Base-by-base conservation (phyloP, 805 yeast species). In the Kluyveromyces dobzhanskii region DNA sequence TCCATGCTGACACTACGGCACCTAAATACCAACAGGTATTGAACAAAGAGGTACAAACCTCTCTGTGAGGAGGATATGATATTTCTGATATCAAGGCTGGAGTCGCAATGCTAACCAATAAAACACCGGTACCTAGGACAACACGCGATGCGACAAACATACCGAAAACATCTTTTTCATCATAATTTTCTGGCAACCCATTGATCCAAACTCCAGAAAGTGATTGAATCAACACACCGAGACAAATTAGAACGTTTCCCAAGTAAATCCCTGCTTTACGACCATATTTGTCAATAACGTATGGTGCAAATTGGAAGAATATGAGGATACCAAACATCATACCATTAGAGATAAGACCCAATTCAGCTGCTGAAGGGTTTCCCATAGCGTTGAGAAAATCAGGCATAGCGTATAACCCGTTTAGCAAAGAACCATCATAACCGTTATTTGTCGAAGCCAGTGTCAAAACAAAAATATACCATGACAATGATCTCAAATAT, bases 11-110 rank as follows among this genome's bases (percentile, higher is more conserved):
- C 34, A 73, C 52, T 40, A 71, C 51, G n/a, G 76, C 75, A 33
- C 79, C 79, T 28, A 71, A 48, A 47, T 69, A 71, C 77, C 76
- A 72, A 44, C 67, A 66, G 16, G 69, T 64, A 53, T 73, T 74
- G 57, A 65, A 74, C 40, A 66, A 56, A n/a, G 74, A 62, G 21
- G 74, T 68, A 31, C 61, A 46, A 25, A 61, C 54, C 30, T 62
- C 59, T 49, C 75, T 56, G 37, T 66, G 70, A 2, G 66, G 45
- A 17, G 79, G 79, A 47, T 59, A 73, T 2, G 77, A 56, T 16
- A 73, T 44, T 48, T 75, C 80, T 3, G 77, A 64, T 32, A 73
- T 62, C 50, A 72, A 57, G 9, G 73, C 44, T n/a, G 78, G 76
- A 17, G 73, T 59, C 8, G 71, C 59, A 30, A 68, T 67, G 26